phyloP scores from a whole-genome alignment of 108 stramenopile genomes.

The Cyclotella baltica region DNA sequence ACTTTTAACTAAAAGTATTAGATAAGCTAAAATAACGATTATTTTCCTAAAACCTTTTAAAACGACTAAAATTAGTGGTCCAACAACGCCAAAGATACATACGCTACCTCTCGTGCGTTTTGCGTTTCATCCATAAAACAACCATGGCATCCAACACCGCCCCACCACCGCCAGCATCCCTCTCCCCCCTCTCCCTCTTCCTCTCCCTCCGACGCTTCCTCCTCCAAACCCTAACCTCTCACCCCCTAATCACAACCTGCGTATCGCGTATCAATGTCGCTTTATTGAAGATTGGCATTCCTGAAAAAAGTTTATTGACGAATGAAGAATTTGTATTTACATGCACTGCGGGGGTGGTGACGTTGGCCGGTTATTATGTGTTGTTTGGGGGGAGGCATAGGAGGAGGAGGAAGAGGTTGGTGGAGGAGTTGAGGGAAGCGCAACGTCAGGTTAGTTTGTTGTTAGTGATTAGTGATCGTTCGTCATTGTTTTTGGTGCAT shows the following conservation, averaged over 20 bases:
- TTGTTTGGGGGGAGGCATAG: conserved; percentile 73
- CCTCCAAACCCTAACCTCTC: conserved; percentile 30
- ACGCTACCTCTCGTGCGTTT: too few relatives aligned
- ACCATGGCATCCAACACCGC: background rate
- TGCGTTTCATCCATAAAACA: background rate
- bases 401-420: conserved; percentile 54
- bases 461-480: too few relatives aligned
- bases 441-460: conserved; percentile 46
- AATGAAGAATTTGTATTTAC: conserved; percentile 58
- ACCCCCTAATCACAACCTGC: conserved; percentile 27
- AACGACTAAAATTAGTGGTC: too few relatives aligned
- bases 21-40: too few relatives aligned
- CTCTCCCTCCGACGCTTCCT: conserved; percentile 45
- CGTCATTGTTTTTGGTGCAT: too few relatives aligned
- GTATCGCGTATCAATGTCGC: conserved; percentile 43
- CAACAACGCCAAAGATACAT: too few relatives aligned
- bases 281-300: conserved; percentile 32
- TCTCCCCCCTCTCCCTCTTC: conserved; percentile 26
- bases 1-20: too few relatives aligned
- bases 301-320: conserved; percentile 50
- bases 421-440: conserved; percentile 66
- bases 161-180: background rate
- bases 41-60: too few relatives aligned
- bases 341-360: conserved; percentile 44
- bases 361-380: conserved; percentile 61